Conservation (phyloP, 306 rosid genomes). For the Vigna trinervia region DNA sequence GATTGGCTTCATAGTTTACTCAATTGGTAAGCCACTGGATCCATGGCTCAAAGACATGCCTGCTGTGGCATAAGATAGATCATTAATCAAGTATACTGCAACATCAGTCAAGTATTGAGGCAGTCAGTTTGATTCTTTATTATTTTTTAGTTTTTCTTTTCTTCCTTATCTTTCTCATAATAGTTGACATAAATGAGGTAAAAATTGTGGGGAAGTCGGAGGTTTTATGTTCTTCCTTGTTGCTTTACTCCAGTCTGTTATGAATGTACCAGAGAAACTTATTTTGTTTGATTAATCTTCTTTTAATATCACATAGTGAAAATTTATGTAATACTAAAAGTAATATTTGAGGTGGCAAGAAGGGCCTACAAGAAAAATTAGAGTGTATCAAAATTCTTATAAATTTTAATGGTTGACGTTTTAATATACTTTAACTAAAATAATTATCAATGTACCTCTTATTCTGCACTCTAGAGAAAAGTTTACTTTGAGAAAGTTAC, state of each 20-base stretch:
- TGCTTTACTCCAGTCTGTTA: conserved; percentile 50
- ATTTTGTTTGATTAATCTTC: conserved; percentile 47
- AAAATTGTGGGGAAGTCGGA: conserved; percentile 57
- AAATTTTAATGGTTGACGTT: not conserved
- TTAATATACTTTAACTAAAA: not conserved
- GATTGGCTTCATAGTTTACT: conserved; percentile 90
- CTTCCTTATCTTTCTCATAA: conserved; percentile 45
- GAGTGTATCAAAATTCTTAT: not conserved
- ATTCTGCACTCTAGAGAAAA: no score
- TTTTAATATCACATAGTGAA: conserved; percentile 38
- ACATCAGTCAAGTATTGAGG: conserved; percentile 45
- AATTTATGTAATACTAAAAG: conserved; percentile 36
- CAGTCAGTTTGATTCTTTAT: conserved; percentile 59
- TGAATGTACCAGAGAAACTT: conserved; percentile 57
- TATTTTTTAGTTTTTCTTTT: conserved; percentile 50
- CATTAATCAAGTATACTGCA: conserved; percentile 41
- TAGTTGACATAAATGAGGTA: conserved; percentile 53
- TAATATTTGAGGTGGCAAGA: conserved; percentile 6
- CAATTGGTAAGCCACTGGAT: conserved; percentile 95
- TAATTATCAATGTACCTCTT: no score
- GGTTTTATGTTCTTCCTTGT: conserved; percentile 50
- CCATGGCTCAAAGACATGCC: conserved; percentile 98
- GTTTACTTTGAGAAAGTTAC: no score
- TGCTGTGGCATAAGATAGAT: conserved; percentile 72
- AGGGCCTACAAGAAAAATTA: not conserved